A percentile compares a stretch with the other conserved stretches of the same genome.
phyloP scores from a whole-genome alignment of 73 alveolate species.

The Uronychia binucleata region DNA sequence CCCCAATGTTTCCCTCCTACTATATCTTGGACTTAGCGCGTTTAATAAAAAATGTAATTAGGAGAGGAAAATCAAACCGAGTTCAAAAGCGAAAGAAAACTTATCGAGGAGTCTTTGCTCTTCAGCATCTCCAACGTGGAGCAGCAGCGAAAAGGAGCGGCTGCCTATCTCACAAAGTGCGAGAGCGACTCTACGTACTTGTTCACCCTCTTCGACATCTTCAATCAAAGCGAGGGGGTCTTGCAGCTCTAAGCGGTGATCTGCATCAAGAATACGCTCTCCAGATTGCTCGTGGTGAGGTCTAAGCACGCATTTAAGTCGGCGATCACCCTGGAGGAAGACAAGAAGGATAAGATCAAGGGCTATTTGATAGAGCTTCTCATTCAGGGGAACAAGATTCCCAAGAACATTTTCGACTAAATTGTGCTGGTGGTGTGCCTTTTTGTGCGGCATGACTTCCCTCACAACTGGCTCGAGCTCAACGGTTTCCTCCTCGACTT shows the following conservation, averaged over 20 bases:
- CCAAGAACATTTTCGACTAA: slow-evolving; percentile 26
- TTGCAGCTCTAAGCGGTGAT: slow-evolving; percentile 44
- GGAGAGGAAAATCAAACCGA: not conserved
- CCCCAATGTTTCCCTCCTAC: no score
- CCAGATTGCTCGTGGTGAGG: slow-evolving; percentile 19
- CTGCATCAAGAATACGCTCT: slow-evolving; percentile 45
- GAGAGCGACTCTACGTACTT: not conserved
- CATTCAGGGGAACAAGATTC: slow-evolving; percentile 3
- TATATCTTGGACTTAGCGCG: not conserved
- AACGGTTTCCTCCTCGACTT: slow-evolving; percentile 25
- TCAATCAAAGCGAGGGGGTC: not conserved
- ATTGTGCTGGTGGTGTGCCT: slow-evolving; percentile 34
- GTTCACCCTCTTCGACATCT: not conserved
- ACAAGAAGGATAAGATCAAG: slow-evolving; percentile 29
- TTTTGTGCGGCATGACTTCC: slow-evolving; percentile 49
- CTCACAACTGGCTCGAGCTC: slow-evolving; percentile 47
- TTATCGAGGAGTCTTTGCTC: not conserved
- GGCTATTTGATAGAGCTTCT: slow-evolving; percentile 24
- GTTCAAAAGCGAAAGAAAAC: no score
- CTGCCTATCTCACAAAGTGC: not conserved
- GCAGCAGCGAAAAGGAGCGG: not conserved
- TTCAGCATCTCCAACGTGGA: not conserved
- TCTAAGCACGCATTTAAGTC: slow-evolving; percentile 16
- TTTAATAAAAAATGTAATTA: not conserved
- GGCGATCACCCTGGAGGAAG: slow-evolving; percentile 22